phyloP scores from a whole-genome alignment of 169 alveolate genomes.

The Plasmodium cynomolgi region DNA sequence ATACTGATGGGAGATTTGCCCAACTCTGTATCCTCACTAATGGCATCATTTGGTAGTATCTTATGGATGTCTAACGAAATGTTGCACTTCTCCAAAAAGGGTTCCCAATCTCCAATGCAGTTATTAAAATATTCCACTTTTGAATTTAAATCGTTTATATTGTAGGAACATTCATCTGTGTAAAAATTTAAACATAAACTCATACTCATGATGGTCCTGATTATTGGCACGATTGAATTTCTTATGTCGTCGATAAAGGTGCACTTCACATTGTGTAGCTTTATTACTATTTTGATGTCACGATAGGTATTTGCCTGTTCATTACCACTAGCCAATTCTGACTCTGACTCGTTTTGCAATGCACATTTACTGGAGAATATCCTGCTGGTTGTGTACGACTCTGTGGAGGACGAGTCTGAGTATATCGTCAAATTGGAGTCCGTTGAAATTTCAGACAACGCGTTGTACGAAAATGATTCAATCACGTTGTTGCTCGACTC shows the following conservation, averaged over 20 bases:
- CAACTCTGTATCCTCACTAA: conserved; percentile 83
- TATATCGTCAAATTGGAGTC: conserved; percentile 7
- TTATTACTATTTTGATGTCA: conserved; percentile 78
- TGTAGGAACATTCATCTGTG: conserved; percentile 58
- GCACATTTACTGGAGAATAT: neutral
- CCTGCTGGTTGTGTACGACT: neutral
- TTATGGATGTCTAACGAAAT: conserved; percentile 55
- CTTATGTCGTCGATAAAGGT: conserved; percentile 86
- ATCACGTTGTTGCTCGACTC: conserved; percentile 27
- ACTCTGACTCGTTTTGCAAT: conserved; percentile 7
- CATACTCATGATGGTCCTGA: conserved; percentile 78
- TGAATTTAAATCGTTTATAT: conserved; percentile 71
- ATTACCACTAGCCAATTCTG: neutral
- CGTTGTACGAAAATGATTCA: conserved; percentile 19
- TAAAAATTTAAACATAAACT: conserved; percentile 33
- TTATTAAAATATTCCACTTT: conserved; percentile 84
- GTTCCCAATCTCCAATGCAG: conserved; percentile 89
- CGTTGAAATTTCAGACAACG: neutral
- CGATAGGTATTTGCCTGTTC: conserved; percentile 47
- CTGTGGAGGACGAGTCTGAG: conserved; percentile 22
- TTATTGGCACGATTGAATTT: conserved; percentile 85
- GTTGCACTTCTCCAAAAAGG: conserved; percentile 83
- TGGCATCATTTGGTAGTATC: conserved; percentile 51
- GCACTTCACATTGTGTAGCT: conserved; percentile 82
- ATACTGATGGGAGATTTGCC: conserved; percentile 81